Percentiles rank a stretch among this genome's conserved stretches.
Evolutionary conservation across 805 yeast species (phyloP).

Genomic region (Wickerhamomyces chaumierensis): DNA sequence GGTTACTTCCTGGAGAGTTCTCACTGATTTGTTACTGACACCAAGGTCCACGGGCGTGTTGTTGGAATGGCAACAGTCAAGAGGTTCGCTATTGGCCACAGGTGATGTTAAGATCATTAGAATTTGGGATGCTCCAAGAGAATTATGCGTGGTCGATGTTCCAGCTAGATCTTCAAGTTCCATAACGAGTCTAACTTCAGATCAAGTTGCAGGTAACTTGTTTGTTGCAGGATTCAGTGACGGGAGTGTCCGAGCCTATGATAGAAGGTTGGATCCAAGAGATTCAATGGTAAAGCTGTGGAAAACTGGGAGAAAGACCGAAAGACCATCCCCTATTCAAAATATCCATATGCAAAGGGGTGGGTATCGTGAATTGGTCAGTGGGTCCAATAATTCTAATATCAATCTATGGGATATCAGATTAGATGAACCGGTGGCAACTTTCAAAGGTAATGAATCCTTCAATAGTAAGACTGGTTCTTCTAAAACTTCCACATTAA

Average conservation of each 20-base stretch:
- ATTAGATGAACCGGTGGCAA: constrained; percentile 52
- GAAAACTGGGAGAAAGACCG: constrained; percentile 34
- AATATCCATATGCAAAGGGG: constrained; percentile 95
- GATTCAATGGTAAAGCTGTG: constrained; percentile 81
- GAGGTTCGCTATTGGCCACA: constrained; percentile 83
- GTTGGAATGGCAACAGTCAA: constrained; percentile 93
- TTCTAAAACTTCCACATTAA: constrained; percentile 24
- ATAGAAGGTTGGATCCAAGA: constrained; percentile 73
- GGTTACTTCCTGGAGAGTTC: constrained; percentile 85
- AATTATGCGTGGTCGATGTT: constrained; percentile 72
- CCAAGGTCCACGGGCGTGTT: constrained; percentile 75
- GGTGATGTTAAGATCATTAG: constrained; percentile 91
- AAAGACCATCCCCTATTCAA: constrained; percentile 43
- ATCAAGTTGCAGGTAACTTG: constrained; percentile 87
- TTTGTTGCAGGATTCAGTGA: constrained; percentile 90
- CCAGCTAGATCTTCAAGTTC: constrained; percentile 87
- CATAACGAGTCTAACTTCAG: constrained; percentile 85
- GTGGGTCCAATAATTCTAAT: constrained; percentile 74
- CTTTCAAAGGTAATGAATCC: constrained; percentile 42
- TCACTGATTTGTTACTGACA: constrained; percentile 73
- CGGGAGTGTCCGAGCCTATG: constrained; percentile 81
- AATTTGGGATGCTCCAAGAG: constrained; percentile 96
- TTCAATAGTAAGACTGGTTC: background rate
- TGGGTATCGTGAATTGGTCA: constrained; percentile 79
- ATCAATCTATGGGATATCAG: constrained; percentile 91